Conservation (phyloP, 2,329 filamentous ascomycete genomes). For the Ophiostoma perfectum region DNA sequence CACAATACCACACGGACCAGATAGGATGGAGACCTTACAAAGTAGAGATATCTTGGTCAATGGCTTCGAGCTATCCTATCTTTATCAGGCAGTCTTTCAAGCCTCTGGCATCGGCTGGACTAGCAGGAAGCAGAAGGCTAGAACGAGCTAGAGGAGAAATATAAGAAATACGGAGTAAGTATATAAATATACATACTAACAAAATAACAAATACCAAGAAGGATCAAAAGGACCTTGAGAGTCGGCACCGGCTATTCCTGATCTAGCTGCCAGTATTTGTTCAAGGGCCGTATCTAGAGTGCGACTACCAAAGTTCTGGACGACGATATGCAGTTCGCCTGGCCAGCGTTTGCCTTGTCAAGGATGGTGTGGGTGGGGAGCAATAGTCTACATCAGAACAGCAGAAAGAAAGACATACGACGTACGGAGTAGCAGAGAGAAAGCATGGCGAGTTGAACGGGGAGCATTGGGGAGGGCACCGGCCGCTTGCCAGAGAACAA, state of each 20-base stretch:
- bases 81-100: neutral
- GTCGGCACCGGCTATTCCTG: neutral
- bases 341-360: neutral
- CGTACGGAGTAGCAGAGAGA: neutral
- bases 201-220: too few species aligned
- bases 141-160: neutral
- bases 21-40: neutral
- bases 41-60: neutral
- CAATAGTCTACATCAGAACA: neutral
- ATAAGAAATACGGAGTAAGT: neutral
- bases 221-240: neutral
- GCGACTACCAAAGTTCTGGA: neutral
- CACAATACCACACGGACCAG: neutral
- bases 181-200: too few species aligned
- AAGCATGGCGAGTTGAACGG: neutral
- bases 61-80: neutral
- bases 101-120: neutral
- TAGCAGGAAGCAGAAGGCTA: neutral
- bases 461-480: neutral
- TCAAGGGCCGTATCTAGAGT: neutral
- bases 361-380: neutral
- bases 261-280: neutral
- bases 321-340: neutral
- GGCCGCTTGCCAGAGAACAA: neutral
- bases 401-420: neutral